Evolutionary conservation across 2,329 filamentous ascomycete genomes (phyloP).

Genomic region (Hymenotorrendiella dingleyae): DNA sequence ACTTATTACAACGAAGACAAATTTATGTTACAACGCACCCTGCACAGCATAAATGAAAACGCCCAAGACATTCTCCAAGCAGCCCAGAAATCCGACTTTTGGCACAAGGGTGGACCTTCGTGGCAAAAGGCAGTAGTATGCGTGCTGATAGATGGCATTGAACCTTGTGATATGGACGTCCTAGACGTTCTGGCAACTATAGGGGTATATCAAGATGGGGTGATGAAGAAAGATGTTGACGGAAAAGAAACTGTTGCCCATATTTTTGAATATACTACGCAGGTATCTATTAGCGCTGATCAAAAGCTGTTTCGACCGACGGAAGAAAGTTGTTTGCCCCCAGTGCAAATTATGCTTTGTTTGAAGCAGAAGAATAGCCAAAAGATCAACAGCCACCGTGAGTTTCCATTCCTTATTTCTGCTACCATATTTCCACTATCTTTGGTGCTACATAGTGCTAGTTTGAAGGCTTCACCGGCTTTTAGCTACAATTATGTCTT

Average conservation of each 20-base stretch:
- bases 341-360: conserved; percentile 99
- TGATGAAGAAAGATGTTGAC: conserved; percentile 98
- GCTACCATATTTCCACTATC: too few relatives aligned
- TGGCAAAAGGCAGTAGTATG: conserved; percentile 99
- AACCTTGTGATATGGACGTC: conserved; percentile 93
- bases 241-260: conserved; percentile 95
- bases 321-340: conserved; percentile 79
- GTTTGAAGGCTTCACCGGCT: too few relatives aligned
- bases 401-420: too few relatives aligned
- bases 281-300: conserved; percentile 93
- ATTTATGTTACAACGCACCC: conserved; percentile 79
- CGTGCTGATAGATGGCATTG: conserved; percentile 95
- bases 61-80: conserved; percentile 98
- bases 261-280: conserved; percentile 97
- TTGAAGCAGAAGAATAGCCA: conserved; percentile 99
- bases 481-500: too few relatives aligned
- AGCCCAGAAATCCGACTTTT: conserved; percentile 97
- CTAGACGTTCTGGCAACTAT: conserved; percentile 90
- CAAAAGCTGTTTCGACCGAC: conserved; percentile 93
- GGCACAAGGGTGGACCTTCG: conserved; percentile 97
- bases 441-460: too few relatives aligned
- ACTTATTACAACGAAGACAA: conserved; percentile 99
- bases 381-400: conserved; percentile 99
- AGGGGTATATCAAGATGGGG: conserved; percentile 95
- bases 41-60: conserved; percentile 98